Base-by-base conservation (phyloP, 352 stramenopile species). In the Globisporangium radiosum region DNA sequence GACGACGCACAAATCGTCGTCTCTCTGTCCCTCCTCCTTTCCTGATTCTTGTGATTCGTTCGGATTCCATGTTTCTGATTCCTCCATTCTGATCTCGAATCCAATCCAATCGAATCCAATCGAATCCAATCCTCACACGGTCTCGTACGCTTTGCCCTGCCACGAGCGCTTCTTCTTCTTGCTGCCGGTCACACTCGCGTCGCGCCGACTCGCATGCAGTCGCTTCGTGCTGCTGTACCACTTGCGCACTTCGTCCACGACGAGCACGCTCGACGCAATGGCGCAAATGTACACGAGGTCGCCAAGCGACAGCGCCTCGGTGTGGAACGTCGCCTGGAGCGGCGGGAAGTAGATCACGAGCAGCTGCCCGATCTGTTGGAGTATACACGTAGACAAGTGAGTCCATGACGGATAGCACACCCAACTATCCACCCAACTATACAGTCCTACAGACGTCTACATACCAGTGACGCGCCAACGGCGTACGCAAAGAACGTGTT, bases 241-340 rank as follows among this genome's bases (percentile, higher is more conserved):
- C 60, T 99, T 99, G 17, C 96, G 83, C n/a, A 85, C 70, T 47
- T 96, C 96, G 66, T 99, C 95, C 15, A 98, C 81, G 52, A 97
- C 66, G 7, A 99, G 64, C 50, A 99, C 84, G 11, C 72, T 92
- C 40, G 94, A 98, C 43, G 95, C 93, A 39, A 98, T 88, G 48
- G 72, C 83, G 43, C 87, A 83, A 36, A 98, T 88, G 53, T 98
- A 97, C 11, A 92, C 54, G n/a, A 99, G 69, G 72, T 99, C 96
- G 10, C 63, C 63, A 7, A 94, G 52, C 38, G 87, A 87, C n/a
- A 99, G 70, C 44, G 94, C 87, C 69, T 99, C 96, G 0, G 96
- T 99, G 68, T 98, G 93, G 71, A 99, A 99, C 9, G 97, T 87
- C 25, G 89, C 74, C 65, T 99, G 96, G n/a, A 99, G 80, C 19